These are phyloP conservation scores for Didymellaceae sp. DNA, from an alignment of 2,329 filamentous ascomycete genomes.

Conservation along the genomic window DNA sequence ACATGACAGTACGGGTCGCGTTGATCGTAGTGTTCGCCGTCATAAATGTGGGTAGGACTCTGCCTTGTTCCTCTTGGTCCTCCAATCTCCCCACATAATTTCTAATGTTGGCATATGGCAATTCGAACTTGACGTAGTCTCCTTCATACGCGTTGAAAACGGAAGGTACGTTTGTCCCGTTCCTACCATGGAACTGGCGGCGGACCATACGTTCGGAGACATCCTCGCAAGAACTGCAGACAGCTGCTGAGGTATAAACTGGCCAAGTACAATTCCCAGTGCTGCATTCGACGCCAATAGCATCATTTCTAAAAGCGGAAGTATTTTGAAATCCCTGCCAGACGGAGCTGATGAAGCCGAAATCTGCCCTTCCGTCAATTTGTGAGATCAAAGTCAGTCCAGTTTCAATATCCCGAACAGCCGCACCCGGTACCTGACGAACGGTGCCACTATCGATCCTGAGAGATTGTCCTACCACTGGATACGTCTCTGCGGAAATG, in stretches of 20 bases:
- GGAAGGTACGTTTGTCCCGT: not conserved
- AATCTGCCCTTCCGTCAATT: slow-evolving; percentile 4
- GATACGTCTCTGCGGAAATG: too few species aligned
- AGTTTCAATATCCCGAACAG: not conserved
- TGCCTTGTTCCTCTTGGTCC: not conserved
- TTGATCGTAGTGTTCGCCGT: slow-evolving; percentile 5
- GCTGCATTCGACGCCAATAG: slow-evolving; percentile 1
- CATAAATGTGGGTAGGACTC: too few species aligned
- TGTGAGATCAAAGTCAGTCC: too few species aligned
- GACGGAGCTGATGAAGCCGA: slow-evolving; percentile 18
- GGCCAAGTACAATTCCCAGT: slow-evolving; percentile 22
- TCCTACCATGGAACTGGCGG: too few species aligned
- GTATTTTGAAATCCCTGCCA: slow-evolving; percentile 14
- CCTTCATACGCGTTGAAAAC: not conserved
- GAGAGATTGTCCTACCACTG: too few species aligned
- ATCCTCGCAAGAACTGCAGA: slow-evolving; percentile 18
- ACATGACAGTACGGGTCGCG: not conserved
- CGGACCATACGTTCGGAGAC: not conserved
- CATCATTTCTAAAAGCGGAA: not conserved
- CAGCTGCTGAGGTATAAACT: slow-evolving; percentile 8
- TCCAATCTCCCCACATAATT: not conserved
- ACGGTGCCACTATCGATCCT: not conserved
- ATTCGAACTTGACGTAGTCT: not conserved
- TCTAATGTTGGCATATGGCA: not conserved
- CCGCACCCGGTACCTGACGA: not conserved